Base-by-base conservation (phyloP, 805 yeast species). In the Candida ficus region DNA sequence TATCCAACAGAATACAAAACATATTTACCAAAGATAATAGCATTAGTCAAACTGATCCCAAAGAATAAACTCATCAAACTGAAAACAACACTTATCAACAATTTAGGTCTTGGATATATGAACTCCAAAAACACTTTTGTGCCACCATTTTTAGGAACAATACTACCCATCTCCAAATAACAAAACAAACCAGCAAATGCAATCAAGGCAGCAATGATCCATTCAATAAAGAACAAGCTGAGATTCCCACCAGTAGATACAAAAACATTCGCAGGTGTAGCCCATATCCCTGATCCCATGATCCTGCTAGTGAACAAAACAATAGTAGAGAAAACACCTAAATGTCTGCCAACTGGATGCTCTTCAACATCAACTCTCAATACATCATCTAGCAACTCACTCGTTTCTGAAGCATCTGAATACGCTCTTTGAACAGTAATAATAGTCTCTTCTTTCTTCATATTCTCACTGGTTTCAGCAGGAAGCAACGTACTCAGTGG, bases 271-370 rank as follows among this genome's bases (percentile, higher is more conserved):
- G 84, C 73, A 0, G 90, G 82, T 1, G 80, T 75, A 7, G 89
- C 81, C 63, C 83, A 80, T 8, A 84, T 83, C 0, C 93, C 93
- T 0, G 89, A 80, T 0, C 95, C 93, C 11, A 84, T 64, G 31
- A 84, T 83, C 44, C 90, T 64, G 13, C 86, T 76, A 7, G 84
- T 69, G 50, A 81, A 79, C 43, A 82, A 61, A 33, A 80, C 70
- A 30, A 79, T 68, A 0, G 86, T 80, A 7, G 88, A 78, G 49
- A 73, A 80, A 3, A 81, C 57, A 0, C 91, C 91, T 45, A 84
- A 57, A 58, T 83, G 88, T 29, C 91, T 64, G 1, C 91, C 91
- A 49, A 81, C 88, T 1, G 90, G 90, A 10, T 52, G 39, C 13
- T 54, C 55, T 31, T 54, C 58, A 16, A 50, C 32, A 33, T 47